A percentile compares a stretch with the other conserved stretches of the same genome.
These are phyloP conservation scores for Amanita brunnescens DNA, from an alignment of 768 basidiomycete species.

Conservation along the genomic window DNA sequence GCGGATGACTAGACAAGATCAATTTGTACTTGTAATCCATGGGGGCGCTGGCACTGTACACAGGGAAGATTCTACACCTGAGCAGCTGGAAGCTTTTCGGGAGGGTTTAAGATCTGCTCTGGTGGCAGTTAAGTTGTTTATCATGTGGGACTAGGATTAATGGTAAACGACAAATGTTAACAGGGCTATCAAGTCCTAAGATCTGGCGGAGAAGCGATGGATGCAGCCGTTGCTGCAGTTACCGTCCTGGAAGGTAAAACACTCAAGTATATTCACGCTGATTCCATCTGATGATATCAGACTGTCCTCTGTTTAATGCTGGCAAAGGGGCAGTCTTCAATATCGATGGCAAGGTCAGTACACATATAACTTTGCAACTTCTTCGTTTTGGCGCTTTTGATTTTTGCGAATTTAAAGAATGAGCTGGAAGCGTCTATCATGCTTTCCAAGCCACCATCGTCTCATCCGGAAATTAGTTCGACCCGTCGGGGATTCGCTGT, in stretches of 20 bases:
- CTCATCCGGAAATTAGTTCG: constrained; percentile 49
- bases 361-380: neutral
- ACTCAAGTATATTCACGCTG: neutral
- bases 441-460: constrained; percentile 67
- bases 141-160: neutral
- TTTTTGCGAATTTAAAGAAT: constrained; percentile 35
- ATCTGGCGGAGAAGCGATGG: constrained; percentile 73
- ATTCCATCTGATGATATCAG: constrained; percentile 23
- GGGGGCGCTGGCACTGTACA: constrained; percentile 74
- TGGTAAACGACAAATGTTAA: neutral
- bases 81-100: constrained; percentile 51
- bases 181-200: constrained; percentile 55
- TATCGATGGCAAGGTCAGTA: constrained; percentile 63
- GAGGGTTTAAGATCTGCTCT: constrained; percentile 46
- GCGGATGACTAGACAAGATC: constrained; percentile 1
- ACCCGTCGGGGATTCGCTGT: constrained; percentile 55
- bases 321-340: constrained; percentile 84
- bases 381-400: neutral
- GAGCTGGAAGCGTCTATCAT: constrained; percentile 79
- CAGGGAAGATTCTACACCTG: constrained; percentile 46
- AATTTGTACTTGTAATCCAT: constrained; percentile 57
- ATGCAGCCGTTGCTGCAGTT: constrained; percentile 73
- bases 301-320: constrained; percentile 70
- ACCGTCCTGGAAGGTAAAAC: constrained; percentile 57
- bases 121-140: constrained; percentile 24